phyloP scores from a whole-genome alignment of 176 grass and related monocot genomes.

The Rhynchospora pubera region DNA sequence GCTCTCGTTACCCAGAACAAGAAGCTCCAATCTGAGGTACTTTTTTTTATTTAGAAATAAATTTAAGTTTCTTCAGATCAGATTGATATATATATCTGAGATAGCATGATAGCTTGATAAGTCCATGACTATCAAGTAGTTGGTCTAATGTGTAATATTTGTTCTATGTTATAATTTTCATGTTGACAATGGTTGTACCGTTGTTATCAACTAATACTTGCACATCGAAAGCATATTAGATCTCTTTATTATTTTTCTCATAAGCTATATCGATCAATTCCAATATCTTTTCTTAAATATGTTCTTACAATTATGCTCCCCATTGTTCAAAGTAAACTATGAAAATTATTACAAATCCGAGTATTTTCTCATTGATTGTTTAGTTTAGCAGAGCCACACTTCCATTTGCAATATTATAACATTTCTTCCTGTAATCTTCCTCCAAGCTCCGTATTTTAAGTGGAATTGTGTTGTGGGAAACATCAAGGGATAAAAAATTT shows the following conservation, averaged over 20 bases:
- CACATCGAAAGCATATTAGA: neutral
- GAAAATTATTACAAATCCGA: constrained; percentile 5
- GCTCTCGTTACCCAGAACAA: constrained; percentile 25
- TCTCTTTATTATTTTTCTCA: neutral
- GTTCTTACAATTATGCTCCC: neutral
- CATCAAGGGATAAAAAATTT: neutral
- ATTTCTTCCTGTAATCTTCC: neutral
- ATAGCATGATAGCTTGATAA: neutral
- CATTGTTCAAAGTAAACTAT: neutral
- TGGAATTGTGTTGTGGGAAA: neutral
- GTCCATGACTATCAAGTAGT: neutral
- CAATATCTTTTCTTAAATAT: neutral
- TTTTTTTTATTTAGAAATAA: neutral
- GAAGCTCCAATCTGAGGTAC: constrained; percentile 33
- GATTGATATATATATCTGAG: neutral
- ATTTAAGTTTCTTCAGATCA: neutral
- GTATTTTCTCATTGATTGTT: neutral
- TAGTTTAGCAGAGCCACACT: neutral
- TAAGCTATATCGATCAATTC: neutral
- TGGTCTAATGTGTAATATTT: neutral
- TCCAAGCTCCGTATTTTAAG: neutral
- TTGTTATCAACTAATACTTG: neutral
- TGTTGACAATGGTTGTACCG: neutral
- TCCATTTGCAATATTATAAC: neutral
- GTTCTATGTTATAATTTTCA: neutral